phyloP scores from a whole-genome alignment of 768 basidiomycete species.

The Termitomyces sp. region DNA sequence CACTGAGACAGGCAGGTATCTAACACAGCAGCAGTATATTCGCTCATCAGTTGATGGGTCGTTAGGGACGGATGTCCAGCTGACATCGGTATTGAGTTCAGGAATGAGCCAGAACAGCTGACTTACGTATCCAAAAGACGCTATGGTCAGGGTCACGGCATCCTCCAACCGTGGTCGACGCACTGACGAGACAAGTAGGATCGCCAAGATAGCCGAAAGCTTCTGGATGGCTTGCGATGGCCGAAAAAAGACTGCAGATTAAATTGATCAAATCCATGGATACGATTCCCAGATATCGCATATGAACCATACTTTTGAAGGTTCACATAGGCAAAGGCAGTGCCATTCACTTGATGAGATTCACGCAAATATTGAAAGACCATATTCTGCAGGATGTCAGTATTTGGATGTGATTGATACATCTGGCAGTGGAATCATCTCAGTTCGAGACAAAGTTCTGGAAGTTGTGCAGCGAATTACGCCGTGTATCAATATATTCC shows the following conservation, averaged over 20 bases:
- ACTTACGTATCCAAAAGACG: slow-evolving; percentile 15
- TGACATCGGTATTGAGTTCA: slow-evolving; percentile 1
- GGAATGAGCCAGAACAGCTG: background rate
- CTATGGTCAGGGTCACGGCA: slow-evolving; percentile 24
- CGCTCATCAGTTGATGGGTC: slow-evolving; percentile 22
- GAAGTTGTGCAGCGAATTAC: slow-evolving; percentile 6
- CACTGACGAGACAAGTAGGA: slow-evolving; percentile 26
- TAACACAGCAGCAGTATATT: slow-evolving; percentile 21
- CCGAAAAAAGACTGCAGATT: slow-evolving; percentile 17
- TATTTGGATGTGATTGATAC: slow-evolving; percentile 25
- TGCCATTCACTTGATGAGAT: slow-evolving; percentile 21
- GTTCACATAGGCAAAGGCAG: slow-evolving; percentile 26
- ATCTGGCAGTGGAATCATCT: slow-evolving; percentile 15
- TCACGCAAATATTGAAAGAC: slow-evolving; percentile 22
- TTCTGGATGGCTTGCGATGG: slow-evolving; percentile 18
- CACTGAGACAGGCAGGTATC: slow-evolving; percentile 1
- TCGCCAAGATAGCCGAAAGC: slow-evolving; percentile 23
- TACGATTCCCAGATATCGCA: background rate
- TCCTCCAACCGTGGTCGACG: slow-evolving; percentile 24
- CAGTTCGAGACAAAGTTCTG: background rate
- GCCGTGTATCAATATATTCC: slow-evolving; percentile 26
- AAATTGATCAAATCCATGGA: background rate
- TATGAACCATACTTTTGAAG: slow-evolving; percentile 15
- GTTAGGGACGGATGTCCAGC: slow-evolving; percentile 25
- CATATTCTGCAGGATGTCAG: slow-evolving; percentile 20